A percentile compares a stretch with the other conserved stretches of the same genome.
Evolutionary conservation across 768 basidiomycete species (phyloP).

Genomic region (Lactarius sanguifluus): DNA sequence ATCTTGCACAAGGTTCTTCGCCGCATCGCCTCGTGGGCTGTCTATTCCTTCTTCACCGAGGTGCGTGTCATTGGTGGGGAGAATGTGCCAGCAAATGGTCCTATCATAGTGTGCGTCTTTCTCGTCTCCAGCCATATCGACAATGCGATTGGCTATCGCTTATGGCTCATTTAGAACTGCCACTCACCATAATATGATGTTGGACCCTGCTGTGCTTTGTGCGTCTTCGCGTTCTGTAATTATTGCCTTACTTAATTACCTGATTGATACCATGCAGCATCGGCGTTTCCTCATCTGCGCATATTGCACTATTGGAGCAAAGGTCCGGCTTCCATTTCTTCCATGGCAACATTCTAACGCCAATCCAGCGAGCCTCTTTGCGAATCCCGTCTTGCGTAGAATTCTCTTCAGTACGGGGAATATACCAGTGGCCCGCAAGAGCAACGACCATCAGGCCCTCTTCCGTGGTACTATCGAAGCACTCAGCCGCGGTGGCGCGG

Average conservation of each 20-base stretch:
- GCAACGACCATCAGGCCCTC: slow-evolving; percentile 83
- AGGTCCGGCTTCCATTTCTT: slow-evolving; percentile 45
- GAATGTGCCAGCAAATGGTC: slow-evolving; percentile 83
- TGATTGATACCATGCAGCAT: slow-evolving; percentile 49
- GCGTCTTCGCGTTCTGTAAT: slow-evolving; percentile 37
- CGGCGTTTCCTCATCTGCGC: slow-evolving; percentile 76
- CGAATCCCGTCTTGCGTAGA: slow-evolving; percentile 67
- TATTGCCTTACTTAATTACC: slow-evolving; percentile 28
- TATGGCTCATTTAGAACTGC: slow-evolving; percentile 53
- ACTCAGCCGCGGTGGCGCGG: slow-evolving; percentile 72
- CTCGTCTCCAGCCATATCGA: not conserved
- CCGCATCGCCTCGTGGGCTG: slow-evolving; percentile 66
- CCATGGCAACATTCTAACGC: slow-evolving; percentile 21
- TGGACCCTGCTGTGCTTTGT: slow-evolving; percentile 85
- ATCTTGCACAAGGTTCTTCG: slow-evolving; percentile 71
- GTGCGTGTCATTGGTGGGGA: slow-evolving; percentile 84
- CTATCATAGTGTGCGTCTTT: slow-evolving; percentile 83
- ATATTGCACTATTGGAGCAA: slow-evolving; percentile 95
- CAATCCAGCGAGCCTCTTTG: slow-evolving; percentile 65
- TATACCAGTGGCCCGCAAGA: slow-evolving; percentile 95
- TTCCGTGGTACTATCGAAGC: slow-evolving; percentile 90
- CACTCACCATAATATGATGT: slow-evolving; percentile 95
- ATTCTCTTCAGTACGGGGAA: slow-evolving; percentile 91
- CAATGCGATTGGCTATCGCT: slow-evolving; percentile 1
- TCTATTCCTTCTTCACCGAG: slow-evolving; percentile 86